Evolutionary conservation across 1,139 yeast species (phyloP).

Genomic region (Pneumocystis oryctolagi): DNA sequence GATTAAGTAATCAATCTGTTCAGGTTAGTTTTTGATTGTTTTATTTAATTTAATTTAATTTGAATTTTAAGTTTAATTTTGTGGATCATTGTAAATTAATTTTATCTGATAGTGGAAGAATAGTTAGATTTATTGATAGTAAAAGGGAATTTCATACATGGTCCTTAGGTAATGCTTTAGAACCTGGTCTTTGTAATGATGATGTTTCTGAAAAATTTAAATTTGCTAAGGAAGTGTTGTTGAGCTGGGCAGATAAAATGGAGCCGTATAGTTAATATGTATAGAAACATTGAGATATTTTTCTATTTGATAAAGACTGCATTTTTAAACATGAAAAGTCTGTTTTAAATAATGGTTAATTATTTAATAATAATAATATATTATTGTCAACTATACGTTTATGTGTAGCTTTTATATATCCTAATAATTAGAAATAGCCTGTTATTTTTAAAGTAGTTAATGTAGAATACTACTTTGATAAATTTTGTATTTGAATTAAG

Average conservation of each 20-base stretch:
- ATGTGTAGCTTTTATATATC: neutral
- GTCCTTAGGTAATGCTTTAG: neutral
- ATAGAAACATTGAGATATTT: neutral
- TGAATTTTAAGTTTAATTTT: neutral
- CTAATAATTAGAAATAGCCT: neutral
- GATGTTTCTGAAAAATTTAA: neutral
- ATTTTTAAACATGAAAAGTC: neutral
- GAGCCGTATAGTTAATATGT: neutral
- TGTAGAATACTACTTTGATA: neutral
- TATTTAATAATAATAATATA: neutral
- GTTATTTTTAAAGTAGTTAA: neutral
- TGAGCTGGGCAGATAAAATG: neutral
- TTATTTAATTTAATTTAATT: constrained; percentile 48
- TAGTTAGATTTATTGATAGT: constrained; percentile 71
- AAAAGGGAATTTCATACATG: constrained; percentile 32
- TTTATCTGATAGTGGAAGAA: constrained; percentile 57
- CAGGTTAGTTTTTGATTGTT: constrained; percentile 28
- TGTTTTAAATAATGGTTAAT: neutral
- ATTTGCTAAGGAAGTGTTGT: neutral
- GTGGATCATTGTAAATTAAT: constrained; percentile 83
- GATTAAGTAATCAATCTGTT: constrained; percentile 77
- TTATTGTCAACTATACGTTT: neutral
- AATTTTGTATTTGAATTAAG: neutral
- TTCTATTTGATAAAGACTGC: neutral
- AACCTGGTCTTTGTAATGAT: neutral